Evolutionary conservation across 83 land plant genomes (phyloP), one percentile per base, ranked within the genome.

Genomic region (Larix sibirica): DNA sequence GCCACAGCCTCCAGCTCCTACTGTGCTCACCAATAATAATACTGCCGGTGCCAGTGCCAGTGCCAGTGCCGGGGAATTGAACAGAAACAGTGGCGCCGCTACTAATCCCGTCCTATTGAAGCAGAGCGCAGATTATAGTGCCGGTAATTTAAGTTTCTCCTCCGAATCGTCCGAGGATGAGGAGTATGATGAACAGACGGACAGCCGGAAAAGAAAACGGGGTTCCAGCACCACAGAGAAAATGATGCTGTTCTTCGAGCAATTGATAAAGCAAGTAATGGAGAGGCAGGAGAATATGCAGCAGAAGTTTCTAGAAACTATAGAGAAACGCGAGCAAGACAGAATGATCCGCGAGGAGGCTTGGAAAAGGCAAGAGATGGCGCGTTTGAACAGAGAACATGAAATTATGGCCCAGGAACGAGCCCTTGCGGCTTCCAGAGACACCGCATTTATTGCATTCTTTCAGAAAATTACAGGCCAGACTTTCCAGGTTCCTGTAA

Each of bases 231-330:
- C 87, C 70, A 84, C 63, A 38, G 54, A 79, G 88, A 88, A 88
- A 68, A 87, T 80, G 84, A 82, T 80, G 84, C 81, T 70, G 20
- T 90, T 87, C 80, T 84, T 92, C 80, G 92, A 94, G 84, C 82
- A 83, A 36, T 79, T 95, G 84, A 90, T 96, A 87, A 86, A 83
- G 84, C 86, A 92, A 84, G 89, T 96, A 83, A 83, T 94, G 84
- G 94, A 89, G 83, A 88, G 86, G 84, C 98, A 96, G 81, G 97
- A 92, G 86, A 69, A 77, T 40, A 84, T 96, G 94, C 98, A 96
- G 76, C 85, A 82, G 86, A 88, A 86, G 85, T 96, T 96, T 82
- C 38, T 96, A 67, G 98, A 96, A 81, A 81, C 95, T 16, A 86
- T 94, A 16, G 98, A 96, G 84, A 89, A 88, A 80, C 83, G 93